These are phyloP conservation scores for Penicillium expansum DNA, from an alignment of 2,329 filamentous ascomycete species.

Conservation along the genomic window DNA sequence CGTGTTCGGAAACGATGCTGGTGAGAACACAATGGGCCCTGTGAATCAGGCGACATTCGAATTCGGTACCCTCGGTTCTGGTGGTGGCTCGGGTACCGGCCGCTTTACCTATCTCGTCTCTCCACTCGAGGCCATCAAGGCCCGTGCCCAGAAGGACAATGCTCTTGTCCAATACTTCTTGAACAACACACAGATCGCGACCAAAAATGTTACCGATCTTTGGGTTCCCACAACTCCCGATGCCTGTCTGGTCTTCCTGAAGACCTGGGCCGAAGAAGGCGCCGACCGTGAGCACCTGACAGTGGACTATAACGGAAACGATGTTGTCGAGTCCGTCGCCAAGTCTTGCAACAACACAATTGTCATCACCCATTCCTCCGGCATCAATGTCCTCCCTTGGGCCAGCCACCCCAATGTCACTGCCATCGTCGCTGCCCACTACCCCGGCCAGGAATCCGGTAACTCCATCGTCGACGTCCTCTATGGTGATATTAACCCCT, in stretches of 20 bases:
- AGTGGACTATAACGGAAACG: slow-evolving; percentile 71
- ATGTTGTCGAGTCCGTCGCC: slow-evolving; percentile 75
- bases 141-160: slow-evolving; percentile 22
- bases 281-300: slow-evolving; percentile 62
- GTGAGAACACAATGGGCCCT: slow-evolving; percentile 29
- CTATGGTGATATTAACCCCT: slow-evolving; percentile 75
- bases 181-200: slow-evolving; percentile 21
- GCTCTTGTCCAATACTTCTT: slow-evolving; percentile 23
- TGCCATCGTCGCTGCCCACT: slow-evolving; percentile 78
- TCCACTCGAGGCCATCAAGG: slow-evolving; percentile 30
- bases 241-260: slow-evolving; percentile 72
- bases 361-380: slow-evolving; percentile 78
- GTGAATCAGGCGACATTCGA: slow-evolving; percentile 13
- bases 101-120: slow-evolving; percentile 27
- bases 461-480: slow-evolving; percentile 76
- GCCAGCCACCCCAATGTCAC: slow-evolving; percentile 45
- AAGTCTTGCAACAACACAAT: slow-evolving; percentile 75
- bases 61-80: slow-evolving; percentile 17
- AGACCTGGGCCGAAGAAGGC: slow-evolving; percentile 75
- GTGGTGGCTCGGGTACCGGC: slow-evolving; percentile 20
- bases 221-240: slow-evolving; percentile 32
- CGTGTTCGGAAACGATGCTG: slow-evolving; percentile 52
- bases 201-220: slow-evolving; percentile 4
- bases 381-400: slow-evolving; percentile 54
- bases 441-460: slow-evolving; percentile 81